A percentile compares a stretch with the other conserved stretches of the same genome.
Conservation (phyloP, 805 yeast genomes). For the Metahyphopichia silvanorum region DNA sequence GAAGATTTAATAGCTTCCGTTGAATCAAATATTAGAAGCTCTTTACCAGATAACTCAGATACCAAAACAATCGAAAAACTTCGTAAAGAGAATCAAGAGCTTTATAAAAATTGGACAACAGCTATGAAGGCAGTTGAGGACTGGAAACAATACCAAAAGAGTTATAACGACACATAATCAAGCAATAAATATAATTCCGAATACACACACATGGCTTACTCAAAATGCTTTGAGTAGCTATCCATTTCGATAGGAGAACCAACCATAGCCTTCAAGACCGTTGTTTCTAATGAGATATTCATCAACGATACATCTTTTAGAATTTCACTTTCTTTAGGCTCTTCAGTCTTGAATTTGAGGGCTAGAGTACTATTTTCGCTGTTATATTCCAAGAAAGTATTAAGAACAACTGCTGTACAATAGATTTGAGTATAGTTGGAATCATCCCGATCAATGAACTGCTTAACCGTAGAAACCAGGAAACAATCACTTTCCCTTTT, state of each 20-base stretch:
- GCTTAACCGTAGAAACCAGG: background rate
- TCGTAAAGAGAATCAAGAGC: constrained; percentile 28
- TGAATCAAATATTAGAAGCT: constrained; percentile 5
- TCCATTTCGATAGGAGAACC: constrained; percentile 2
- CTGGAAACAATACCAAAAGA: constrained; percentile 26
- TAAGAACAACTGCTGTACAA: constrained; percentile 30
- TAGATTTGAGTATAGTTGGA: constrained; percentile 15
- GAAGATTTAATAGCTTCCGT: constrained; percentile 10
- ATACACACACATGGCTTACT: too few relatives aligned
- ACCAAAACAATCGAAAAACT: constrained; percentile 17
- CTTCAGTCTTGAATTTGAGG: constrained; percentile 13
- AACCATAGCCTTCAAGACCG: constrained; percentile 15
- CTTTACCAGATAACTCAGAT: constrained; percentile 8
- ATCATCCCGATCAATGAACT: constrained; percentile 11
- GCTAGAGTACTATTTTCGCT: constrained; percentile 7
- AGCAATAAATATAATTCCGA: too few relatives aligned
- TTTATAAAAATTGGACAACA: constrained; percentile 36
- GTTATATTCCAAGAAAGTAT: constrained; percentile 21
- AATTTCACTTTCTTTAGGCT: constrained; percentile 13
- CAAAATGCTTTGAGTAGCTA: background rate
- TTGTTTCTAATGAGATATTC: constrained; percentile 29
- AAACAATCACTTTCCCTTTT: background rate
- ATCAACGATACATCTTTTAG: constrained; percentile 27
- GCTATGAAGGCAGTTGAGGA: constrained; percentile 37
- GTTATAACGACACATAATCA: background rate